Conservation (phyloP, 768 basidiomycete genomes). For the Boletellus emodensis region DNA sequence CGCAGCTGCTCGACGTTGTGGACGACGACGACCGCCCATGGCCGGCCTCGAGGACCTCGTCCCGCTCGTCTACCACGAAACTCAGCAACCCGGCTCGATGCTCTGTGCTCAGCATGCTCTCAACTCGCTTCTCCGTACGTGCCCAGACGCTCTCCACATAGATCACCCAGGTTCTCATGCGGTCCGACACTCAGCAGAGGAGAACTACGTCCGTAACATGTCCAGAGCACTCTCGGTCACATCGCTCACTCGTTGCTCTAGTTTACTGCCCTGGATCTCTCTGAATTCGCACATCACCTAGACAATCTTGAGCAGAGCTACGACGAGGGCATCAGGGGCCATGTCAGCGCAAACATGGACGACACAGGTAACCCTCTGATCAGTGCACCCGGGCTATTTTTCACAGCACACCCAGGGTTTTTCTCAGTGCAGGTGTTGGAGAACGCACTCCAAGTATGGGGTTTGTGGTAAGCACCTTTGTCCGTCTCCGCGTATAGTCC, state of each 20-base stretch:
- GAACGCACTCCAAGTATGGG: slow-evolving; percentile 80
- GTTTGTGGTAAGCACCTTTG: slow-evolving; percentile 53
- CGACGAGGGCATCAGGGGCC: slow-evolving; percentile 41
- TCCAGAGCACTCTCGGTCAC: neutral
- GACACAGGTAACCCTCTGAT: slow-evolving; percentile 60
- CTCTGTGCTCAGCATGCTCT: slow-evolving; percentile 86
- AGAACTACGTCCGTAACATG: slow-evolving; percentile 42
- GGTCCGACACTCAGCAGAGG: slow-evolving; percentile 32
- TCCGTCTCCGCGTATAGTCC: neutral
- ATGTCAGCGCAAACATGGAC: slow-evolving; percentile 78
- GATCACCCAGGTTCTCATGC: slow-evolving; percentile 37
- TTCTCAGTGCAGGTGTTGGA: slow-evolving; percentile 91
- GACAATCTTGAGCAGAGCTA: slow-evolving; percentile 65
- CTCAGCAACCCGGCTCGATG: slow-evolving; percentile 73
- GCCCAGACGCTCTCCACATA: slow-evolving; percentile 31
- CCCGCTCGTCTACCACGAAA: slow-evolving; percentile 71
- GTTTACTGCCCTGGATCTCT: slow-evolving; percentile 80
- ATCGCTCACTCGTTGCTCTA: slow-evolving; percentile 30
- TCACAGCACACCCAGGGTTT: slow-evolving; percentile 52
- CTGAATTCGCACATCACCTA: slow-evolving; percentile 63
- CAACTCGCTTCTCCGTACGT: slow-evolving; percentile 70
- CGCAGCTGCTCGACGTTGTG: slow-evolving; percentile 7
- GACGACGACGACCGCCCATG: slow-evolving; percentile 38
- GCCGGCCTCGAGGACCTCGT: slow-evolving; percentile 53
- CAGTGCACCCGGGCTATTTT: neutral